A percentile compares a stretch with the other conserved stretches of the same genome.
Conservation (phyloP, 345 rosid species). For the Salix purpurea region DNA sequence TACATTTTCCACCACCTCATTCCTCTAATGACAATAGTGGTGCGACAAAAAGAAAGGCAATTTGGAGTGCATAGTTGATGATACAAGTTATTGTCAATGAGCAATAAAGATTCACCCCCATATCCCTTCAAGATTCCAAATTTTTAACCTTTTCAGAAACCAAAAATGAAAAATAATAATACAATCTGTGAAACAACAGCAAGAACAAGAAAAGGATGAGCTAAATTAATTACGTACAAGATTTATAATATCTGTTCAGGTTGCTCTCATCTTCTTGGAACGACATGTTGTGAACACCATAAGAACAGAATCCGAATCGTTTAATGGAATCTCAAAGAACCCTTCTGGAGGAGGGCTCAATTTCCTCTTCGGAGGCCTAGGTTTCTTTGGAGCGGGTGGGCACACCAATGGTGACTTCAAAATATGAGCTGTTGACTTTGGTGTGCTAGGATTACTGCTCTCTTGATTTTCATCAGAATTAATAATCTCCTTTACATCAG, state of each 20-base stretch:
- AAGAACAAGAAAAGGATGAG: neutral
- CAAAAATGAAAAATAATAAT: neutral
- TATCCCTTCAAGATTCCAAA: neutral
- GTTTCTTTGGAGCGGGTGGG: neutral
- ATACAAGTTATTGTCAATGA: neutral
- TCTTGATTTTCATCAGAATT: neutral
- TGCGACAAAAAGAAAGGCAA: neutral
- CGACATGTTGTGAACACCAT: neutral
- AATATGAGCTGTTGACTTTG: neutral
- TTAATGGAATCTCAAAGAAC: neutral
- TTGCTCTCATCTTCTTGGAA: neutral
- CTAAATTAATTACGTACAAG: neutral
- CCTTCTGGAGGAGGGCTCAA: neutral
- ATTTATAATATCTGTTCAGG: neutral
- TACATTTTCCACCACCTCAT: neutral
- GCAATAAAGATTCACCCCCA: neutral
- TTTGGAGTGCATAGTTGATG: neutral
- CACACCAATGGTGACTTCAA: neutral
- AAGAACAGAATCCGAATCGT: neutral
- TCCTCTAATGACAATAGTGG: neutral
- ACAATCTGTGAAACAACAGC: neutral
- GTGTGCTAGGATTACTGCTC: neutral
- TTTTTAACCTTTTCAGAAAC: neutral
- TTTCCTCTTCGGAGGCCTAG: neutral
- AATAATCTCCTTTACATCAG: neutral